Conservation (phyloP, 2,329 filamentous ascomycete genomes). For the Neopestalotiopsis rosae region DNA sequence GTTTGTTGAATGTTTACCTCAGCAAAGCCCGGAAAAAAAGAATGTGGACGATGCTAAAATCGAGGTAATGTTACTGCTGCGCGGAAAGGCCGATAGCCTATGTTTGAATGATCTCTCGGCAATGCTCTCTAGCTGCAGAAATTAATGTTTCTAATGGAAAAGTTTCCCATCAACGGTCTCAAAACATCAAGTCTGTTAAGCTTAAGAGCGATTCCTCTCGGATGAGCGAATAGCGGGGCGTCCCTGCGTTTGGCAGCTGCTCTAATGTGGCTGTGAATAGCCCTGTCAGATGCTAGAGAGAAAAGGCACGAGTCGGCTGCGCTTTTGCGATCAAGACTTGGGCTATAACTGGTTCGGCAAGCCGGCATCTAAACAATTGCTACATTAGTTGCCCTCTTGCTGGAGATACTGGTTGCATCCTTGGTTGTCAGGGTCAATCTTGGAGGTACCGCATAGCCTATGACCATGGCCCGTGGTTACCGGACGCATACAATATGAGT, state of each 20-base stretch:
- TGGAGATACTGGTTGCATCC: not conserved
- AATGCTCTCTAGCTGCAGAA: not conserved
- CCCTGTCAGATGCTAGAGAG: not conserved
- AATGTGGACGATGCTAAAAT: not conserved
- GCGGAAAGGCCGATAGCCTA: not conserved
- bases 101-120: not conserved
- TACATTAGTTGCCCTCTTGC: not conserved
- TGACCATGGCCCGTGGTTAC: not conserved
- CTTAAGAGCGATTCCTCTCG: slow-evolving; percentile 1
- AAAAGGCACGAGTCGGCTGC: slow-evolving; percentile 2
- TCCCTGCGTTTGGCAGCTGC: slow-evolving; percentile 17
- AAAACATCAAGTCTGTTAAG: not conserved
- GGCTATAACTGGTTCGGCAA: not conserved
- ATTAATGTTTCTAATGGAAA: not conserved
- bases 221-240: slow-evolving; percentile 16
- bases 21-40: not conserved
- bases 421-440: not conserved
- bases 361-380: not conserved
- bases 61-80: not conserved
- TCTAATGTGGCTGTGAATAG: slow-evolving; percentile 16
- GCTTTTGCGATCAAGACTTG: not conserved
- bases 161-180: not conserved
- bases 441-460: not conserved
- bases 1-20: not conserved
- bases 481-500: no score